Conservation (phyloP, 345 rosid genomes). For the Boechera divaricarpa region DNA sequence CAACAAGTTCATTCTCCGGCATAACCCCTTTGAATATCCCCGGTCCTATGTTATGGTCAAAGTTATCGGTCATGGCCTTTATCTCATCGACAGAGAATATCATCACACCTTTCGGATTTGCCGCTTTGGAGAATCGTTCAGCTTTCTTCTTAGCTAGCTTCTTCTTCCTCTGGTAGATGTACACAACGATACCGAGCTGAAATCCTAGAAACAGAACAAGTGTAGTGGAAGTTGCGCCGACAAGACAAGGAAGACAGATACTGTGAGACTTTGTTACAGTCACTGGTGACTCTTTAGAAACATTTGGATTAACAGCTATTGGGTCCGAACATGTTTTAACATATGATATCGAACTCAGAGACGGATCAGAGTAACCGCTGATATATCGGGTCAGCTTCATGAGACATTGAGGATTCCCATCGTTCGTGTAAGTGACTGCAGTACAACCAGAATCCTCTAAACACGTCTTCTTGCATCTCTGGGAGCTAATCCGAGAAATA, state of each 20-base stretch:
- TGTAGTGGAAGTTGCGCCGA: slow-evolving; percentile 63
- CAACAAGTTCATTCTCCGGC: slow-evolving; percentile 56
- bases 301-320: slow-evolving; percentile 61
- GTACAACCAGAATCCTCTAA: slow-evolving; percentile 52
- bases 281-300: slow-evolving; percentile 33
- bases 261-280: slow-evolving; percentile 21
- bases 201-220: slow-evolving; percentile 52
- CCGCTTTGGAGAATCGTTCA: slow-evolving; percentile 46
- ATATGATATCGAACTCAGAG: slow-evolving; percentile 63
- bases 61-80: slow-evolving; percentile 58
- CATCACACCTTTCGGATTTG: slow-evolving; percentile 62
- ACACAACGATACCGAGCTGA: slow-evolving; percentile 61
- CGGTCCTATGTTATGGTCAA: slow-evolving; percentile 63
- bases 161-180: slow-evolving; percentile 57
- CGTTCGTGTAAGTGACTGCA: slow-evolving; percentile 67
- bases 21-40: slow-evolving; percentile 66
- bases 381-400: slow-evolving; percentile 57
- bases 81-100: slow-evolving; percentile 68
- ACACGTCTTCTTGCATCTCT: slow-evolving; percentile 63
- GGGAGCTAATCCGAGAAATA: slow-evolving; percentile 47
- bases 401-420: slow-evolving; percentile 59
- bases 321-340: slow-evolving; percentile 76
- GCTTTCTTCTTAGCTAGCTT: slow-evolving; percentile 51
- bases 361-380: slow-evolving; percentile 73
- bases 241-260: slow-evolving; percentile 63